A percentile compares a stretch with the other conserved stretches of the same genome.
Conservation (phyloP, 495 filamentous ascomycete genomes). For the Aspergillus funiculosus region DNA sequence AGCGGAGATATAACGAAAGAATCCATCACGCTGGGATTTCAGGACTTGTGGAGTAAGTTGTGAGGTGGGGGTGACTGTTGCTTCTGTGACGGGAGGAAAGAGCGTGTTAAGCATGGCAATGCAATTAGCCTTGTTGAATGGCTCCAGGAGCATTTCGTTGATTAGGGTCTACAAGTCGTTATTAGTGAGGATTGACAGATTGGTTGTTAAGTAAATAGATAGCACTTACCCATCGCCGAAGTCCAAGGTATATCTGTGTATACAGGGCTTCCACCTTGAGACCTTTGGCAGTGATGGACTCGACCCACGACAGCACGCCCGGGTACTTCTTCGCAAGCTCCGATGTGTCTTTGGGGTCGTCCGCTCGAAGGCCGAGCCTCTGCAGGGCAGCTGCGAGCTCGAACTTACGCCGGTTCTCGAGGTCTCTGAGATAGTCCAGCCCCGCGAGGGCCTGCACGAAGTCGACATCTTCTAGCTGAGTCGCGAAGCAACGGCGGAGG, state of each 20-base stretch:
- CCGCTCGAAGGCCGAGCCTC: constrained; percentile 38
- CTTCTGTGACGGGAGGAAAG: constrained; percentile 53
- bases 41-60: constrained; percentile 51
- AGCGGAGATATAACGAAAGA: constrained; percentile 59
- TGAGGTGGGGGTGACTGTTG: constrained; percentile 45
- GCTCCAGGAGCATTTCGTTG: constrained; percentile 61
- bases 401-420: constrained; percentile 59
- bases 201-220: neutral
- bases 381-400: constrained; percentile 47
- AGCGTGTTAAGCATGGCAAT: constrained; percentile 73
- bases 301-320: constrained; percentile 50
- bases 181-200: neutral
- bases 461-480: constrained; percentile 54
- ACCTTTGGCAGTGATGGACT: constrained; percentile 47
- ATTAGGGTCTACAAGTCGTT: constrained; percentile 53
- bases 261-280: constrained; percentile 57
- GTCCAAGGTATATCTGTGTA: constrained; percentile 58
- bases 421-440: constrained; percentile 64
- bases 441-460: constrained; percentile 67
- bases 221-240: constrained; percentile 62
- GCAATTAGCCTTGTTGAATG: constrained; percentile 63
- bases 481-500: constrained; percentile 56
- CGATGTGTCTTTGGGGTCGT: constrained; percentile 35
- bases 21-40: constrained; percentile 54
- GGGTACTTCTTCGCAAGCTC: constrained; percentile 44